These are phyloP conservation scores for Cadophora malorum DNA, from an alignment of 2,329 filamentous ascomycete genomes.

Conservation along the genomic window DNA sequence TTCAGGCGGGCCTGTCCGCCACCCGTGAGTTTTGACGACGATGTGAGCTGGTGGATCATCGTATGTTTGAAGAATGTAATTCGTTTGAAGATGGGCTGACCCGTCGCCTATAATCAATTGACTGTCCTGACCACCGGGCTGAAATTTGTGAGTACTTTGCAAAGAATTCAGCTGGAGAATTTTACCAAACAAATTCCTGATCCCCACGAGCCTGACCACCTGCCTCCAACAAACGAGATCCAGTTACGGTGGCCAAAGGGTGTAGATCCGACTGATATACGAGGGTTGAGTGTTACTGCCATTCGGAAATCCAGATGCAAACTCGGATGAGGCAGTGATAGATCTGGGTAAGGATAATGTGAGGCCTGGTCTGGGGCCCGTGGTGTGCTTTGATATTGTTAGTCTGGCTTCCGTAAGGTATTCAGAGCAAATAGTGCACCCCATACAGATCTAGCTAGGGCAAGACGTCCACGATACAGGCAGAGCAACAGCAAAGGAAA, in stretches of 20 bases:
- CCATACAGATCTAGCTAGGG: too few relatives aligned
- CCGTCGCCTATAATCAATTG: constrained; percentile 45
- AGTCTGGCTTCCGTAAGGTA: neutral
- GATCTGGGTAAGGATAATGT: constrained; percentile 46
- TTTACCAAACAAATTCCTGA: constrained; percentile 52
- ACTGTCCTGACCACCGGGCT: constrained; percentile 49
- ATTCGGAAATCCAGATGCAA: constrained; percentile 59
- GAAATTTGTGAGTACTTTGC: constrained; percentile 1
- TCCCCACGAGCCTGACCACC: constrained; percentile 57
- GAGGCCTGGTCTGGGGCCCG: constrained; percentile 26
- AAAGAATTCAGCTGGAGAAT: neutral
- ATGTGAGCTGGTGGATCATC: constrained; percentile 54
- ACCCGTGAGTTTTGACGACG: constrained; percentile 56
- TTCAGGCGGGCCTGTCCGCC: constrained; percentile 54
- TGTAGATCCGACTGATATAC: constrained; percentile 52
- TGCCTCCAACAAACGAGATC: constrained; percentile 55
- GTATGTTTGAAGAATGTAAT: constrained; percentile 56
- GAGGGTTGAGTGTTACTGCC: constrained; percentile 53
- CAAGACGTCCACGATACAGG: too few relatives aligned
- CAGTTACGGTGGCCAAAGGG: constrained; percentile 54
- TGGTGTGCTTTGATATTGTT: constrained; percentile 28
- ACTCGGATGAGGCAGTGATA: constrained; percentile 54
- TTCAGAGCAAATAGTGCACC: too few relatives aligned
- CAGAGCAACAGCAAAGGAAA: neutral
- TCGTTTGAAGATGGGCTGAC: constrained; percentile 51